Evolutionary conservation across 176 grass and related monocot genomes (phyloP).

Genomic region (Oryza meridionalis): DNA sequence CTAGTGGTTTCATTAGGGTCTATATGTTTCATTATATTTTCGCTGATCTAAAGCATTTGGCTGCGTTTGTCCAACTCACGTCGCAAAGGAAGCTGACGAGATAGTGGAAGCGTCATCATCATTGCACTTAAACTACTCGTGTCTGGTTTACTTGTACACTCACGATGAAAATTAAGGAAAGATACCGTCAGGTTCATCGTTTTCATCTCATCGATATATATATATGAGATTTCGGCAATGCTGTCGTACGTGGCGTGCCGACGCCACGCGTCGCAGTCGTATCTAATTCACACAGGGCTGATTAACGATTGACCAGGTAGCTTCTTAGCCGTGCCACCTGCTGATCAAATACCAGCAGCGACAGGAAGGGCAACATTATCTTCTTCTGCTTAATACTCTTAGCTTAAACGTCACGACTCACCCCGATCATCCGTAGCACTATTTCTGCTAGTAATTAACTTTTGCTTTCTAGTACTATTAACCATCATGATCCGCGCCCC

Average conservation of each 20-base stretch:
- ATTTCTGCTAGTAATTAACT: neutral
- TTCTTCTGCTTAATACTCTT: neutral
- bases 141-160: neutral
- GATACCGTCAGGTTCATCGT: neutral
- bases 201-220: neutral
- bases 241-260: neutral
- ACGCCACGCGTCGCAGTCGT: neutral
- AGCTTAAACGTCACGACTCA: constrained; percentile 5
- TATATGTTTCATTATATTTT: neutral
- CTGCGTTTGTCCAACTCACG: neutral
- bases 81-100: neutral
- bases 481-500: neutral
- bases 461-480: neutral
- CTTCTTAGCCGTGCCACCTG: neutral
- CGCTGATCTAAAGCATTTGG: neutral
- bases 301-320: constrained; percentile 26
- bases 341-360: neutral
- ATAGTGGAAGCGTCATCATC: neutral
- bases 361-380: neutral
- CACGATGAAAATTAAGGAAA: neutral
- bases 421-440: neutral
- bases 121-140: neutral
- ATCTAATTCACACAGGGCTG: neutral
- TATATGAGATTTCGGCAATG: neutral
- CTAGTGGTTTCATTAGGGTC: neutral